Evolutionary conservation across 78 protist genomes (phyloP).

Genomic region (Monocercomonoides exilis): DNA sequence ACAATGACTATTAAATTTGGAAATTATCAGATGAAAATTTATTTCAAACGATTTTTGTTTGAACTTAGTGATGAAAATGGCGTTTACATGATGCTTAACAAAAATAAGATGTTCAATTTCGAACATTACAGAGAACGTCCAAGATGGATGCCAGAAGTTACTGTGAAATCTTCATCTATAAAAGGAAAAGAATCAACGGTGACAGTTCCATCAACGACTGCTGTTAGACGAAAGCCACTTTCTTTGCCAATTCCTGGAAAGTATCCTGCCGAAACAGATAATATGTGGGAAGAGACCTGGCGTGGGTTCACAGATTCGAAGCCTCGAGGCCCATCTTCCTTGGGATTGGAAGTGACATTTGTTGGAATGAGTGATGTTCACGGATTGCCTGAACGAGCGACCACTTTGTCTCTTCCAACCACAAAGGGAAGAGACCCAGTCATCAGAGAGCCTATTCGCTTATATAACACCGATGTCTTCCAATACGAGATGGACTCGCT

Average conservation of each 20-base stretch:
- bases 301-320: background rate
- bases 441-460: conserved; percentile 71
- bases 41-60: background rate
- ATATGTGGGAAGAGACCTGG: conserved; percentile 46
- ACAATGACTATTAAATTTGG: background rate
- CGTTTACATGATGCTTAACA: conserved; percentile 6
- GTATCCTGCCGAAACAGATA: conserved; percentile 11
- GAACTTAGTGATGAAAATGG: background rate
- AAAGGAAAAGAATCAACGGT: background rate
- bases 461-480: conserved; percentile 89
- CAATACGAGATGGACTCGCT: conserved; percentile 4
- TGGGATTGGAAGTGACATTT: background rate
- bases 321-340: background rate
- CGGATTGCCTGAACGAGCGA: background rate
- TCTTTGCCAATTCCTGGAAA: background rate
- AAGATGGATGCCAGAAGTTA: background rate
- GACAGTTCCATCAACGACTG: background rate
- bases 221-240: background rate
- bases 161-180: background rate
- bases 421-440: background rate
- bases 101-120: background rate
- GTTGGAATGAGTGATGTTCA: background rate
- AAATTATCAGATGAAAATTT: background rate
- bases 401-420: background rate
- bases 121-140: conserved; percentile 21